Base-by-base conservation (phyloP, 2,329 filamentous ascomycete genomes). In the Exophiala aquamarina region DNA sequence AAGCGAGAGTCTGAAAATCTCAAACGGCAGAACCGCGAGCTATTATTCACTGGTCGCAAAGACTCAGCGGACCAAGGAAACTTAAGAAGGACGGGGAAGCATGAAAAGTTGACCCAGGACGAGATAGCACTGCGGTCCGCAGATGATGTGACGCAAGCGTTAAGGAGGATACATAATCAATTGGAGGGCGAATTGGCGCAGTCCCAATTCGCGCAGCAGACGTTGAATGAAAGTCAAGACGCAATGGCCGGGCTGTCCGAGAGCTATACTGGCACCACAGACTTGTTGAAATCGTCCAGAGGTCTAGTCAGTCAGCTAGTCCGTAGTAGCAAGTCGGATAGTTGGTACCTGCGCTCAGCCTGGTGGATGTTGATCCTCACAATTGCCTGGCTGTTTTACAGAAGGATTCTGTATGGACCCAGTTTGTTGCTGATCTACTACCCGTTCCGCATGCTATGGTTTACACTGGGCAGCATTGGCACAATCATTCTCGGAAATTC, bases 301-400 rank as follows among this genome's bases (percentile, higher is more conserved):
- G 84, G 83, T 45, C 74, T 98, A 14, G 79, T 96, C 6, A 82
- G 82, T 5, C 89, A 88, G 14, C 74, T 98, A 36, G 72, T 97
- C 37, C 82, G 82, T 52, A 93, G 88, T 55, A 89, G 94, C 64
- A 98, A 98, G 76, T 93, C 86, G 56, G 93, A 98, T 65, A 96
- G 91, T 2, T 98, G 93, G 93, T 98, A 98, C 65, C 79, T 98
- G 26, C 87, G 93, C 69, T 94, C 88, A 29, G 83, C 91, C 2
- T 83, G 97, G 57, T 94, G 91, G 64, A 77, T 96, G 59, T 78
- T 97, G 13, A 62, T 86, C 17, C 79, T 72, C 4, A 96, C 90
- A 1, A 82, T 91, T 33, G 76, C 74, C 21, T 98, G 93, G 93
- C 77, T 98, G 6, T 64, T 95, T 5, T 96, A 94, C 62, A 76